phyloP scores from a whole-genome alignment of 495 filamentous ascomycete genomes.

The Margaritispora aquatica region DNA sequence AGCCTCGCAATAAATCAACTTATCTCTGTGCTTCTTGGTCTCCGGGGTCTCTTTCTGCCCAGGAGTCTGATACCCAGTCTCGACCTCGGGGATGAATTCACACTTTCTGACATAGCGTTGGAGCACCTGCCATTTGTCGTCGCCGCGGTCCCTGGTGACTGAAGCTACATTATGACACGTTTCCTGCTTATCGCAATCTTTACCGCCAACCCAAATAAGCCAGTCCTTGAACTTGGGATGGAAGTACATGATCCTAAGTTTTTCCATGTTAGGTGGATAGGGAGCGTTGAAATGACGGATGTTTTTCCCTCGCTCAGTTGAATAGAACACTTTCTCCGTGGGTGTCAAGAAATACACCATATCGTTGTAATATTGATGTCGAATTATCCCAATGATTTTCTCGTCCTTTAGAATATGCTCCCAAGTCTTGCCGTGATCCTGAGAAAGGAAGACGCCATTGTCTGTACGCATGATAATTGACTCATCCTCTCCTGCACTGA shows the following conservation, averaged over 20 bases:
- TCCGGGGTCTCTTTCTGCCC: constrained; percentile 24
- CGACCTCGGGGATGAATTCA: constrained; percentile 62
- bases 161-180: constrained; percentile 67
- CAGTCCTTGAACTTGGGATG: constrained; percentile 77
- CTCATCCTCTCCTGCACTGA: constrained; percentile 60
- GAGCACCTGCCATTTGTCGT: constrained; percentile 59
- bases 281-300: constrained; percentile 63
- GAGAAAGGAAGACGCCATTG: constrained; percentile 58
- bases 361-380: constrained; percentile 73
- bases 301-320: constrained; percentile 62
- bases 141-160: constrained; percentile 66
- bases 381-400: constrained; percentile 60
- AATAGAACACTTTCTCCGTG: constrained; percentile 64
- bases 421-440: constrained; percentile 87
- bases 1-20: constrained; percentile 75
- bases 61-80: constrained; percentile 32
- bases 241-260: constrained; percentile 56
- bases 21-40: constrained; percentile 41
- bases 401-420: constrained; percentile 46
- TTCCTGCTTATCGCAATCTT: constrained; percentile 40
- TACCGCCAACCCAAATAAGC: constrained; percentile 81
- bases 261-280: constrained; percentile 31
- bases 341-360: constrained; percentile 77
- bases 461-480: constrained; percentile 76
- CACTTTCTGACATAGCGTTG: constrained; percentile 67